These are phyloP conservation scores for Filosporella fistucella DNA, from an alignment of 495 filamentous ascomycete species.

Conservation along the genomic window DNA sequence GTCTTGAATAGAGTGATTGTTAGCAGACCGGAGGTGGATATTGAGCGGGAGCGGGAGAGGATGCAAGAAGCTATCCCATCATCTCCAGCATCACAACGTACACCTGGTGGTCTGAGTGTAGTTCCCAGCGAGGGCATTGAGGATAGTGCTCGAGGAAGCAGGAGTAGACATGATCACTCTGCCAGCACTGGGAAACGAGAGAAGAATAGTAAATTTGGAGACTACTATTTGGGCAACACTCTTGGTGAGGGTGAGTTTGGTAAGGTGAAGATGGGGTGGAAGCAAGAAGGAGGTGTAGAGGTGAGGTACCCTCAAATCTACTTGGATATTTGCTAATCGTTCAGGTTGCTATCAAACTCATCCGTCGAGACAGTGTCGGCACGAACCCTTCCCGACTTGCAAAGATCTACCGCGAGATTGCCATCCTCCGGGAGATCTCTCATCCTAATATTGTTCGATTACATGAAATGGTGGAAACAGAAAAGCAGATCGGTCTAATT, in stretches of 20 bases:
- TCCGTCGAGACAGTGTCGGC: conserved; percentile 82
- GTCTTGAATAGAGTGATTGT: conserved; percentile 76
- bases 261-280: conserved; percentile 99
- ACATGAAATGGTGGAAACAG: conserved; percentile 98
- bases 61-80: conserved; percentile 57
- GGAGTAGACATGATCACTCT: conserved; percentile 77
- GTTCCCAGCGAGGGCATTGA: conserved; percentile 48
- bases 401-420: conserved; percentile 96
- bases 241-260: conserved; percentile 98
- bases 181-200: conserved; percentile 37
- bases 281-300: conserved; percentile 69
- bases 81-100: conserved; percentile 41
- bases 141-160: conserved; percentile 55
- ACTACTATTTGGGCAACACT: conserved; percentile 94
- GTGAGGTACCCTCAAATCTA: background rate
- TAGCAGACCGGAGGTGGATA: conserved; percentile 74
- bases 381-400: conserved; percentile 81
- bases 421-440: conserved; percentile 77
- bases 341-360: conserved; percentile 96
- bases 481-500: conserved; percentile 95
- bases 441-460: conserved; percentile 97
- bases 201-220: conserved; percentile 88
- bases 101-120: conserved; percentile 43
- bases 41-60: conserved; percentile 72
- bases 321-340: conserved; percentile 14